Evolutionary conservation across 345 rosid species (phyloP), one percentile per base, ranked within the genome.

Genomic region (Clarkia xantiana): DNA sequence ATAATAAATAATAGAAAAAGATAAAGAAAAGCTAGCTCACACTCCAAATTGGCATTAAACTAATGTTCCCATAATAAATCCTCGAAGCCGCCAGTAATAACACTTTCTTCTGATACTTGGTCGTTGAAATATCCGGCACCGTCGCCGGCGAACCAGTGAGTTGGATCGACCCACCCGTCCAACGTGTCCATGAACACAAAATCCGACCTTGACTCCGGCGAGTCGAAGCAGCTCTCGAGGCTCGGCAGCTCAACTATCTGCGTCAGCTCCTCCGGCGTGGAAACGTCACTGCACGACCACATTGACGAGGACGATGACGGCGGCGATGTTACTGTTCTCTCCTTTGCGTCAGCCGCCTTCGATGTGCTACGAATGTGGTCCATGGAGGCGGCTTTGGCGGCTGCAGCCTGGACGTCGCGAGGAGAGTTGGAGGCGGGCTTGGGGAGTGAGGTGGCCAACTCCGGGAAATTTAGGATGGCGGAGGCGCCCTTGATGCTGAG

Each of bases 231-330:
- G 64, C 68, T 68, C 72, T 72, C 88, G 10, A 88, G 57, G 45
- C 73, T 79, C 52, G 97, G 94, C 40, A 88, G 53, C 86, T 88
- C 62, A 14, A 88, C 93, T 61, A 88, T 81, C 76, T 84, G 80
- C n/a, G 80, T 72, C 42, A 84, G 76, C 53, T 84, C 36, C 36
- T 29, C 36, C 36, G 36, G 36, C 36, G 36, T 2, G 8, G 36
- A 29, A 29, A 29, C 36, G 9, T 29, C 36, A 29, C 36, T 29
- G 36, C 36, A 29, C 36, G 36, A 22, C 25, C 25, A 22, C 25
- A 22, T 22, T 22, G 25, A 29, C 36, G 36, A 29, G 0, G 36
- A 29, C 36, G 36, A 9, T 4, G 36, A 29, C 36, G 6, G 36
- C 36, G 36, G 36, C 36, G 36, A 29, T 29, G 36, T 29, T 4